Percentiles rank a stretch among this genome's conserved stretches.
Conservation (phyloP, 2,329 filamentous ascomycete genomes). For the Mycosphaerella sp. region DNA sequence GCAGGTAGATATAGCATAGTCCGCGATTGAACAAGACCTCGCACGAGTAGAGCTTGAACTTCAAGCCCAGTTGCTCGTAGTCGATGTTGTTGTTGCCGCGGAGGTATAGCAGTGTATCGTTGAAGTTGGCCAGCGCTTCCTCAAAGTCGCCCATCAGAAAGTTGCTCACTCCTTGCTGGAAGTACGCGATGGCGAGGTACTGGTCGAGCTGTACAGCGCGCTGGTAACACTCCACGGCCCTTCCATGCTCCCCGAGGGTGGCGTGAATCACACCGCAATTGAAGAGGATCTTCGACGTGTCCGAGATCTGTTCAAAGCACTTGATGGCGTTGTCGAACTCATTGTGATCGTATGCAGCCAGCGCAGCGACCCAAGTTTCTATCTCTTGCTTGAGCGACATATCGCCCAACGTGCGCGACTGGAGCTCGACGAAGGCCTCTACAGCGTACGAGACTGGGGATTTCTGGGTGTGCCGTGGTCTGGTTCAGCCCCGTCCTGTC, state of each 20-base stretch:
- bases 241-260: conserved; percentile 89
- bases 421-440: background rate
- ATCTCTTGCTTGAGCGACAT: conserved; percentile 71
- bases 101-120: conserved; percentile 90
- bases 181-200: conserved; percentile 95
- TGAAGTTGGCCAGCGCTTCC: conserved; percentile 96
- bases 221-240: conserved; percentile 93
- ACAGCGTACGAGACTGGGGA: conserved; percentile 3
- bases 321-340: conserved; percentile 86
- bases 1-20: conserved; percentile 93
- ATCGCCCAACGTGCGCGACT: conserved; percentile 15
- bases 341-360: conserved; percentile 91
- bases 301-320: conserved; percentile 78
- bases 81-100: conserved; percentile 96
- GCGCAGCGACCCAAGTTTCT: conserved; percentile 92
- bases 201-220: conserved; percentile 83
- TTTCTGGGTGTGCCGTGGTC: conserved; percentile 3
- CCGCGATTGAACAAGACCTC: conserved; percentile 97
- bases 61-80: conserved; percentile 89
- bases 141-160: conserved; percentile 96
- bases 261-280: conserved; percentile 98
- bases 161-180: conserved; percentile 97
- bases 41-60: conserved; percentile 96
- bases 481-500: conserved; percentile 15
- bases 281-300: conserved; percentile 97